phyloP scores from a whole-genome alignment of 108 stramenopile species.

The Pseudonitzschia pungens region DNA sequence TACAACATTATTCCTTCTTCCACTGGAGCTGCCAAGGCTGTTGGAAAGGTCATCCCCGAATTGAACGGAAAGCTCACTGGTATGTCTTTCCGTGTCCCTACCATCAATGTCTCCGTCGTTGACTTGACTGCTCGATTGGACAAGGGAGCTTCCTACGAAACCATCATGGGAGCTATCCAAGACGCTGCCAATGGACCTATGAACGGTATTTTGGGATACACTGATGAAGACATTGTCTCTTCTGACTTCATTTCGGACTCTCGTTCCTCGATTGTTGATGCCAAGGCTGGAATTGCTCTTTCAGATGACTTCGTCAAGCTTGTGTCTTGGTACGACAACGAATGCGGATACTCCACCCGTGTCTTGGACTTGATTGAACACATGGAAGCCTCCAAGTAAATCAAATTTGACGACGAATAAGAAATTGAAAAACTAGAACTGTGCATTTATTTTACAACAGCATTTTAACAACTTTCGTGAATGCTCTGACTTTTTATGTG shows the following conservation, averaged over 20 bases:
- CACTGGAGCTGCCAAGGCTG: constrained; percentile 96
- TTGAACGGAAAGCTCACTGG: constrained; percentile 99
- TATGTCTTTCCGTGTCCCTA: constrained; percentile 99
- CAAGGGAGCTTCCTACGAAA: constrained; percentile 94
- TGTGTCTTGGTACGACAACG: constrained; percentile 99
- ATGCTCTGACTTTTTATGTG: too few species aligned
- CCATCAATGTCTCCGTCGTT: constrained; percentile 97
- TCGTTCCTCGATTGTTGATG: constrained; percentile 95
- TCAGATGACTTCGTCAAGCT: constrained; percentile 99
- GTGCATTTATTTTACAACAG: neutral
- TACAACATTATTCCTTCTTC: constrained; percentile 98
- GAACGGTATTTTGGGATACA: constrained; percentile 95
- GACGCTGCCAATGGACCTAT: constrained; percentile 92
- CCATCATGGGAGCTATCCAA: constrained; percentile 95
- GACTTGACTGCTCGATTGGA: constrained; percentile 94
- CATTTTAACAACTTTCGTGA: neutral
- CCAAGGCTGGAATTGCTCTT: constrained; percentile 97
- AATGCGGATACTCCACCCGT: constrained; percentile 92
- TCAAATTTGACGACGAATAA: neutral
- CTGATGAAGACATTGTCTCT: constrained; percentile 93
- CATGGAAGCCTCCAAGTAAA: constrained; percentile 71
- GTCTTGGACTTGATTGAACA: constrained; percentile 94
- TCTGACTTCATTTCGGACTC: constrained; percentile 94
- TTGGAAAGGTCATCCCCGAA: constrained; percentile 95
- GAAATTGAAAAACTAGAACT: constrained; percentile 6